Percentiles rank a stretch among this genome's conserved stretches.
These are phyloP conservation scores for Primulina huaijiensis DNA, from an alignment of 257 asterid species.

Conservation along the genomic window DNA sequence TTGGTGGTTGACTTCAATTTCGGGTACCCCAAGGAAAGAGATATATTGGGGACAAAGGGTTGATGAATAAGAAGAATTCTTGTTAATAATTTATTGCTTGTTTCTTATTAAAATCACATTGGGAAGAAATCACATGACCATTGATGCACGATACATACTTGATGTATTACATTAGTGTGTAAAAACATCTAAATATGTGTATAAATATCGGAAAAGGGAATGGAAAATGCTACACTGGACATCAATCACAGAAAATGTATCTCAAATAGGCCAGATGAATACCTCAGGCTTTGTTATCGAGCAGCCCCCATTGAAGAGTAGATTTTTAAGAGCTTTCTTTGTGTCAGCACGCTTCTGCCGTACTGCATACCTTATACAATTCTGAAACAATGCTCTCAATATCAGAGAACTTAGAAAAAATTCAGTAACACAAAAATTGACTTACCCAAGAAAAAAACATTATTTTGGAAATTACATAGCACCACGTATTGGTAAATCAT, in stretches of 20 bases:
- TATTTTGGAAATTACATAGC: not conserved
- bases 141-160: not conserved
- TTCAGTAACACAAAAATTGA: not conserved
- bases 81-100: not conserved
- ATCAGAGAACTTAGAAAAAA: constrained; percentile 19
- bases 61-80: not conserved
- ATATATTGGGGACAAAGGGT: not conserved
- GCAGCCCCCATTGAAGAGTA: constrained; percentile 51
- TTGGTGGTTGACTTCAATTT: not conserved
- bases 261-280: constrained; percentile 12
- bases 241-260: constrained; percentile 12
- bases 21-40: not conserved
- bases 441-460: not conserved
- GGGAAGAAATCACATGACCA: not conserved
- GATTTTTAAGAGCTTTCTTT: constrained; percentile 59
- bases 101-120: constrained; percentile 4
- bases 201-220: constrained; percentile 1
- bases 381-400: constrained; percentile 36
- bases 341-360: constrained; percentile 68
- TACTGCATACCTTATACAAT: constrained; percentile 44
- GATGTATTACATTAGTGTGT: not conserved
- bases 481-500: not conserved
- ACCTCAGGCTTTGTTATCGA: constrained; percentile 52
- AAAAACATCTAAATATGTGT: not conserved
- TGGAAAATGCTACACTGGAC: constrained; percentile 1